phyloP scores from a whole-genome alignment of 768 basidiomycete species.

The Wakefieldia striispora region DNA sequence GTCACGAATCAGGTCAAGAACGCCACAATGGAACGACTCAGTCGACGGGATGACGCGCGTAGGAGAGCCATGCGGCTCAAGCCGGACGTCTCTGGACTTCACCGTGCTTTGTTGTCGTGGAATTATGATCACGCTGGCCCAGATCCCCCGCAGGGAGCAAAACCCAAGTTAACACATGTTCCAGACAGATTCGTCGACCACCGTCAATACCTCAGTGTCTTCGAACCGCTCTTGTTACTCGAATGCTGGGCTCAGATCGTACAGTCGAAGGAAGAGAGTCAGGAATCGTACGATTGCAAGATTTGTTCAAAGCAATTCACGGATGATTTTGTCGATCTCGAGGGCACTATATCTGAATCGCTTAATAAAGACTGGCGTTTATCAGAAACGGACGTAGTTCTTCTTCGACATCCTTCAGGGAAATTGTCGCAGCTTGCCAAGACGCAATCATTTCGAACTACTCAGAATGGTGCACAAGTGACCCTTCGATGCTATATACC shows the following conservation, averaged over 20 bases:
- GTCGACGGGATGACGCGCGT: conserved; percentile 59
- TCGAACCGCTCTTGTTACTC: conserved; percentile 81
- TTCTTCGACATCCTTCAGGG: conserved; percentile 60
- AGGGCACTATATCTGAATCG: conserved; percentile 55
- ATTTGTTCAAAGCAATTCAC: conserved; percentile 68
- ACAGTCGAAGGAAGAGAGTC: conserved; percentile 69
- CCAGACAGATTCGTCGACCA: conserved; percentile 66
- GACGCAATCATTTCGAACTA: conserved; percentile 46
- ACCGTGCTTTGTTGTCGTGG: conserved; percentile 83
- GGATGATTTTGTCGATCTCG: conserved; percentile 83
- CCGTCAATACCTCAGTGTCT: conserved; percentile 66
- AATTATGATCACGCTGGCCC: conserved; percentile 67
- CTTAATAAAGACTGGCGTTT: conserved; percentile 72
- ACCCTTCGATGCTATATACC: conserved; percentile 55
- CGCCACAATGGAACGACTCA: conserved; percentile 48
- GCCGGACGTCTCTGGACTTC: conserved; percentile 79
- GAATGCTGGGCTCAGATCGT: conserved; percentile 91
- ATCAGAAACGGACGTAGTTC: conserved; percentile 82
- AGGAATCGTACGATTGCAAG: conserved; percentile 55
- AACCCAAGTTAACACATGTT: conserved; percentile 40
- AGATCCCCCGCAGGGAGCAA: conserved; percentile 48
- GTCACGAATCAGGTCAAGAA: conserved; percentile 43
- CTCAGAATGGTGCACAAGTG: conserved; percentile 49
- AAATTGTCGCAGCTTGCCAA: conserved; percentile 69
- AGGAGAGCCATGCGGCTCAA: conserved; percentile 65